Base-by-base conservation (phyloP, 768 basidiomycete species). In the Hericium coralloides region DNA sequence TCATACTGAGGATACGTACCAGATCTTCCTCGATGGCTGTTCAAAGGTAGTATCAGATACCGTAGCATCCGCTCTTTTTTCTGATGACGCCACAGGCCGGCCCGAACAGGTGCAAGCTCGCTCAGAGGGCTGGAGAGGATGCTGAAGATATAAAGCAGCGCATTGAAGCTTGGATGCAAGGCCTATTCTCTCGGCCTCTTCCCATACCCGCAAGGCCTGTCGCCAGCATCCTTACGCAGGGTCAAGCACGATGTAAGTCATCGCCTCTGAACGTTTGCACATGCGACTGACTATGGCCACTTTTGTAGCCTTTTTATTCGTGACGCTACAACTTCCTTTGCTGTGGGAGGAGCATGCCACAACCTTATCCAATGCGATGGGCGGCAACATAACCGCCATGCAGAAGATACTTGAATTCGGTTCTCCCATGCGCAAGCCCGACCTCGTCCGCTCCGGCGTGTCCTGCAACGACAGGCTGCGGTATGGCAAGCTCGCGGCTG, bases 381-480 rank as follows among this genome's bases (percentile, higher is more conserved):
- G 20, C 43, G 43, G 43, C 20, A 20, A 45, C 12, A 20, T 17
- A 8, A 9, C 43, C 3, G 43, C 43, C 2, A 45, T 45, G 8
- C 17, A n/a, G 2, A 45, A 45, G 3, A 45, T 20, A 45, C 43
- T 20, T 18, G 17, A 31, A 31, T 31, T 31, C 26, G 26, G 60
- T 38, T 57, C 64, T n/a, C 55, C 56, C 36, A 58, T 63, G n/a
- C 37, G 54, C 9, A 58, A 31, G 26, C 26, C 26, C 58, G 64
- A 66, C 26, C 55, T 65, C 38, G 60, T 61, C 25, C 66, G 68
- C 12, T 57, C 59, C 20, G 70, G 67, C 0, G 68, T 70, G 2
- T 67, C 69, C 2, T 71, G 69, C 60, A 65, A 67, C 49, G 70
- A 72, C 55, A 49, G 63, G 15, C 53, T 54, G 10, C 64, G 64